phyloP scores from a whole-genome alignment of 2,329 filamentous ascomycete genomes.

The Graphilbum fragrans region DNA sequence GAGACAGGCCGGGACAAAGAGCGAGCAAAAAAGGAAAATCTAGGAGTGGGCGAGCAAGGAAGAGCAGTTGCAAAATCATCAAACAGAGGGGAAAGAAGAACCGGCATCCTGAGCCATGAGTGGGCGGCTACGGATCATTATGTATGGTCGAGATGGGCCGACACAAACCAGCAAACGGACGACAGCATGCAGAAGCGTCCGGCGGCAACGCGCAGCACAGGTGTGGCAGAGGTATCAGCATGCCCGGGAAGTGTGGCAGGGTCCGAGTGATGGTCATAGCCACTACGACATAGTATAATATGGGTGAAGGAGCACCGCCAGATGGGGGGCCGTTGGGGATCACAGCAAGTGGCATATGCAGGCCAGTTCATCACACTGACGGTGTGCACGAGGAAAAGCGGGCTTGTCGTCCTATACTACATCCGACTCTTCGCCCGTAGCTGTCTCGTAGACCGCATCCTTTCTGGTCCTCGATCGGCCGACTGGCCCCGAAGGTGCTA shows the following conservation, averaged over 20 bases:
- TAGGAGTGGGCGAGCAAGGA: not conserved
- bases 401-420: too few relatives aligned
- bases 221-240: too few relatives aligned
- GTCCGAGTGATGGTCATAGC: too few relatives aligned
- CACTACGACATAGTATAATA: too few relatives aligned
- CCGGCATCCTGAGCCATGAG: conserved; percentile 17
- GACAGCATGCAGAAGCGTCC: too few relatives aligned
- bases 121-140: conserved; percentile 36
- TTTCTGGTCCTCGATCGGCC: too few relatives aligned
- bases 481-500: too few relatives aligned
- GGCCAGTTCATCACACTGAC: not conserved
- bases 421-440: too few relatives aligned
- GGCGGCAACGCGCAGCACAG: too few relatives aligned
- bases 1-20: not conserved
- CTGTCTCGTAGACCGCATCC: too few relatives aligned
- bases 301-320: not conserved
- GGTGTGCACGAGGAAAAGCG: not conserved
- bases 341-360: conserved; percentile 12
- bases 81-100: conserved; percentile 27
- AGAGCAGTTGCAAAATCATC: conserved; percentile 18
- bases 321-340: conserved; percentile 1
- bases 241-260: not conserved
- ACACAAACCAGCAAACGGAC: not conserved
- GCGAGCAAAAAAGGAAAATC: not conserved
- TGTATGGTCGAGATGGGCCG: conserved; percentile 23